Evolutionary conservation across 352 stramenopile genomes (phyloP), one percentile per base, ranked within the genome.

Genomic region (Ophiocytium majus): DNA sequence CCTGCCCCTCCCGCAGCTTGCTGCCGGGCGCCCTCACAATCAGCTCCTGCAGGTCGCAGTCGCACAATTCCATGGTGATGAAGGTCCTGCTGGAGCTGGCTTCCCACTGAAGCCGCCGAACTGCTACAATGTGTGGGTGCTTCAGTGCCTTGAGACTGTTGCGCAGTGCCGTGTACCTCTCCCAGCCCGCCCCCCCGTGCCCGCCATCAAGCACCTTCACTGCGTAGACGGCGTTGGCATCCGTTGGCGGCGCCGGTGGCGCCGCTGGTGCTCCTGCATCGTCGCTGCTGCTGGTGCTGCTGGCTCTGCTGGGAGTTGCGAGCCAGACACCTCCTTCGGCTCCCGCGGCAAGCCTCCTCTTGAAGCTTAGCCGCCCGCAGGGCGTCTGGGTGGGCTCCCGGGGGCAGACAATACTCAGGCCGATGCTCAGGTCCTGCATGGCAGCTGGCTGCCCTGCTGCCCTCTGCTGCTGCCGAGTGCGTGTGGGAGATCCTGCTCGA

Each of bases 31-130:
- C 82, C 43, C 17, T 5, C 32, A 78, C 66, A 14, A 83, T 78
- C 0, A 83, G 79, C 32, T 80, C 1, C 37, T 83, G 79, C n/a
- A 83, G 64, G 32, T 83, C 79, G 1, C 33, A 0, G 34, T 83
- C 79, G 66, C 79, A 83, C 50, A 63, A 35, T 32, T 83, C 79
- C 79, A 83, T 83, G n/a, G n/a, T 28, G 32, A 83, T 37, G 43
- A 81, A 83, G 19, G 79, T 35, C 9, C 79, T 35, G 35, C 66
- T 17, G 32, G 5, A 14, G 35, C 5, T 17, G 32, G 5, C 17
- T 5, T 78, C 66, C 66, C 66, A 78, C 17, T 43, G 32, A 17
- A 78, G 32, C 14, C 66, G 5, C 35, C 14, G 32, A 17, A 78
- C 5, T 5, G 66, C 5, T 17, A 78, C 66, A 14, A 78, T 78